phyloP scores from a whole-genome alignment of 2,329 filamentous ascomycete species.

The Raffaelea deltoideospora region DNA sequence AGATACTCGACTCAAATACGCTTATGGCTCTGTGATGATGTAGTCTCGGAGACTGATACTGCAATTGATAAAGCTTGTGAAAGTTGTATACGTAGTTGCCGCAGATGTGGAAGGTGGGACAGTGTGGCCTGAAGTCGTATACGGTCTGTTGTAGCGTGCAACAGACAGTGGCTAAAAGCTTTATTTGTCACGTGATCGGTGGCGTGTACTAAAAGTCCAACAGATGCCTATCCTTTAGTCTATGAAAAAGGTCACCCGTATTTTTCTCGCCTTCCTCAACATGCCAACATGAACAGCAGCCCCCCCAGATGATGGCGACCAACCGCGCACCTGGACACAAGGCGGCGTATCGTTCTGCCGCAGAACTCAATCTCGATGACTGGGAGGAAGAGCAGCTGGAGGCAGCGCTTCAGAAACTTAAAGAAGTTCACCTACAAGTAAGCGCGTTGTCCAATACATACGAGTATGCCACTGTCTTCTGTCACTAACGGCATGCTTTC shows the following conservation, averaged over 20 bases:
- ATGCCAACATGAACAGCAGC: too few species aligned
- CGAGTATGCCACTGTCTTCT: background rate
- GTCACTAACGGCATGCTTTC: background rate
- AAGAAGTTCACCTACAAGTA: slow-evolving; percentile 40
- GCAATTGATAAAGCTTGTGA: slow-evolving; percentile 5
- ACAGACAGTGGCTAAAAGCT: slow-evolving; percentile 1
- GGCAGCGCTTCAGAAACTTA: slow-evolving; percentile 32
- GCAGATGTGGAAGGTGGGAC: slow-evolving; percentile 9
- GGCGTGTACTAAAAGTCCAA: too few species aligned
- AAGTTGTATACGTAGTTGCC: slow-evolving; percentile 4
- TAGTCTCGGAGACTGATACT: background rate
- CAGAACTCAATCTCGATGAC: slow-evolving; percentile 13
- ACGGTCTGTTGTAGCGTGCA: slow-evolving; percentile 9
- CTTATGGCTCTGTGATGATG: slow-evolving; percentile 2
- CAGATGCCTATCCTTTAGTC: too few species aligned
- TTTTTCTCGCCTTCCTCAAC: too few species aligned
- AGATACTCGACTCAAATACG: background rate
- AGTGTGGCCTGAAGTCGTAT: slow-evolving; percentile 10
- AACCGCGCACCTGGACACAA: slow-evolving; percentile 3
- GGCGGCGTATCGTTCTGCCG: background rate
- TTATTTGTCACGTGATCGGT: background rate
- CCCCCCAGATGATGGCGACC: slow-evolving; percentile 5
- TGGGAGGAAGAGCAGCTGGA: slow-evolving; percentile 35
- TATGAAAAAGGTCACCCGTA: too few species aligned
- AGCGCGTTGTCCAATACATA: background rate